Evolutionary conservation across 2,329 filamentous ascomycete genomes (phyloP), one percentile per base, ranked within the genome.

Genomic region (Lasiodiplodia hormozganensis): DNA sequence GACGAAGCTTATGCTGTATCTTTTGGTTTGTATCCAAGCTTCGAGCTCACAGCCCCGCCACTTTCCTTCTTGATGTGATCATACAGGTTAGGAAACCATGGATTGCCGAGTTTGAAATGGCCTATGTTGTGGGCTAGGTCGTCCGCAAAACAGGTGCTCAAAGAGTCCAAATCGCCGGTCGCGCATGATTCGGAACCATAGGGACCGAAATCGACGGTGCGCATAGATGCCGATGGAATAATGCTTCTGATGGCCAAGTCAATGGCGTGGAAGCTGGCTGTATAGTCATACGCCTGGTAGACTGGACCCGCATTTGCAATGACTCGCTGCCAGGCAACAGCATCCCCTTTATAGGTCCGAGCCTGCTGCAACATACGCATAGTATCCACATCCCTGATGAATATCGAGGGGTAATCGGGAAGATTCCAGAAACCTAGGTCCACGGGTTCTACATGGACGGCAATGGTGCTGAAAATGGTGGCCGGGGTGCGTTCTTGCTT

Each of bases 211-310:
- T 62, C 40, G 14, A 62, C 40, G 11, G 47, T 14, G 11, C 23
- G 23, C 40, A 21, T 49, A 4, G 14, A 14, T 10, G 16, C 14
- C 8, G 4, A n/a, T 21, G 38, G 8, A 14, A 11, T 14, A 6
- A 28, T 16, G 21, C 6, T 34, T 4, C 14, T 31, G 21, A n/a
- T 28, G 23, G 18, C 12, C 23, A 47, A 23, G 8, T 60, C 36
- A 18, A 18, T 8, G 2, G 57, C n/a, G 25, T 62, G 40, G 28
- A 62, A 62, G 57, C 40, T 31, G 7, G 57, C 57, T 5, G 57
- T 49, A 11, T 31, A 62, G 40, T 62, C 57, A 49, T 49, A 62
- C 16, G 25, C 57, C 5, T 62, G 57, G 40, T 62, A 62, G 14
- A n/a, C 47, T 2, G 38, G 40, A 18, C 57, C 40, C 16, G 57